phyloP scores from a whole-genome alignment of 2,329 filamentous ascomycete species.

The Diaporthe humulicola region DNA sequence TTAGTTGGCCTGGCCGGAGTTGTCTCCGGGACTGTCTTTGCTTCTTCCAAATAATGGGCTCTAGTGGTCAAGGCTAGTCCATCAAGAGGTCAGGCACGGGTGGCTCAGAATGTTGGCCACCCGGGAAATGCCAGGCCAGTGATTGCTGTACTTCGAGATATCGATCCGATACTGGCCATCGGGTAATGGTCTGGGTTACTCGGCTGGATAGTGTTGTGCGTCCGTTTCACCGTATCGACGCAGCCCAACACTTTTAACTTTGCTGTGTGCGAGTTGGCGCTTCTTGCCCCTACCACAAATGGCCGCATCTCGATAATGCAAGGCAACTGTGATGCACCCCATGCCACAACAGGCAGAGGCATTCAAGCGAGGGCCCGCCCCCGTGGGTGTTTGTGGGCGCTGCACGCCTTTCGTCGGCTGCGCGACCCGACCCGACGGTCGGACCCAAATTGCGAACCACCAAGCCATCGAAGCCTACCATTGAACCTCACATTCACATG shows the following conservation, averaged over 20 bases:
- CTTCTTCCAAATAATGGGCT: constrained; percentile 20
- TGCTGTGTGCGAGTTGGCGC: constrained; percentile 20
- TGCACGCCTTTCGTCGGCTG: constrained; percentile 19
- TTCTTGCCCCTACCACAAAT: background rate
- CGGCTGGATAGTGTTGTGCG: background rate
- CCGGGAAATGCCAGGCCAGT: background rate
- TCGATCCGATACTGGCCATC: background rate
- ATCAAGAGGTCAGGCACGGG: constrained; percentile 2
- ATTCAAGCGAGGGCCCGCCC: background rate
- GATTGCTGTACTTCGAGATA: background rate
- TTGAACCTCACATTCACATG: constrained; percentile 12
- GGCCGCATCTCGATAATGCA: constrained; percentile 11
- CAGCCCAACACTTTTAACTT: background rate
- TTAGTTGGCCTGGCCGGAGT: background rate
- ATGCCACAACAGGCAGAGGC: constrained; percentile 21
- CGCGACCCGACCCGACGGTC: constrained; percentile 26
- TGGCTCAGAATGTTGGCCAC: background rate
- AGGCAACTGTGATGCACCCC: constrained; percentile 19
- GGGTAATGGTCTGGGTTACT: background rate
- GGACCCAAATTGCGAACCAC: constrained; percentile 17
- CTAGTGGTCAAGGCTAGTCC: constrained; percentile 15
- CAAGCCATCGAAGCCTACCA: background rate
- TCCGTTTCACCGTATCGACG: constrained; percentile 8
- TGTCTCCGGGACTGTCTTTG: constrained; percentile 8
- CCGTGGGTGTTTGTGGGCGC: constrained; percentile 13